A percentile compares a stretch with the other conserved stretches of the same genome.
phyloP scores from a whole-genome alignment of 2,329 filamentous ascomycete genomes.

The Colletotrichum viniferum region DNA sequence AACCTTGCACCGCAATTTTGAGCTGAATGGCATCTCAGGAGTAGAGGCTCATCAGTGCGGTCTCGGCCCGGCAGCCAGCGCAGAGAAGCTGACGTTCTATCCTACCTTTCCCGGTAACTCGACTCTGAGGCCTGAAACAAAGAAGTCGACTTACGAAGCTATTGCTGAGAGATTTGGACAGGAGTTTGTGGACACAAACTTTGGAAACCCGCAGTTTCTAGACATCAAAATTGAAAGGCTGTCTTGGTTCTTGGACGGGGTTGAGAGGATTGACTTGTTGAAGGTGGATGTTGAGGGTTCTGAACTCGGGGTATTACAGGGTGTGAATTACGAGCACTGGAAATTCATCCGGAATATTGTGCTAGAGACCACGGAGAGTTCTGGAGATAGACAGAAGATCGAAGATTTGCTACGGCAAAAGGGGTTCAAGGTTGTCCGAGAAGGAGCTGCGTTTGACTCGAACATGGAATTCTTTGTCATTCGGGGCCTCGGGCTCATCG shows the following conservation, averaged over 20 bases:
- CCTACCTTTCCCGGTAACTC: slow-evolving; percentile 27
- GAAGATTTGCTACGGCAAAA: slow-evolving; percentile 23
- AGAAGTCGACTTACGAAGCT: slow-evolving; percentile 5
- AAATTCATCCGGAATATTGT: slow-evolving; percentile 22
- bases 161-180: slow-evolving; percentile 2
- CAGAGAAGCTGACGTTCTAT: slow-evolving; percentile 22
- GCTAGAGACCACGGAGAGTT: slow-evolving; percentile 24
- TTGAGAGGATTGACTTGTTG: slow-evolving; percentile 27
- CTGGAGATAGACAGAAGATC: slow-evolving; percentile 9
- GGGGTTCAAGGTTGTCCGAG: slow-evolving; percentile 21
- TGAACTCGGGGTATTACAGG: slow-evolving; percentile 26
- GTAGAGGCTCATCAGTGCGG: slow-evolving; percentile 19
- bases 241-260: slow-evolving; percentile 22
- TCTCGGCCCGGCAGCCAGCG: slow-evolving; percentile 1
- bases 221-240: slow-evolving; percentile 22
- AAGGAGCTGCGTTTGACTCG: neutral
- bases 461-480: neutral
- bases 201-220: slow-evolving; percentile 5
- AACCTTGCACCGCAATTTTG: slow-evolving; percentile 23
- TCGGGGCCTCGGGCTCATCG: neutral
- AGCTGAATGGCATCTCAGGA: slow-evolving; percentile 7
- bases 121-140: slow-evolving; percentile 24
- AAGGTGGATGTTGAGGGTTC: slow-evolving; percentile 31
- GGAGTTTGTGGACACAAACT: slow-evolving; percentile 4
- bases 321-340: slow-evolving; percentile 27